Base-by-base conservation (phyloP, 768 basidiomycete species). In the Panaeolus papilionaceus region DNA sequence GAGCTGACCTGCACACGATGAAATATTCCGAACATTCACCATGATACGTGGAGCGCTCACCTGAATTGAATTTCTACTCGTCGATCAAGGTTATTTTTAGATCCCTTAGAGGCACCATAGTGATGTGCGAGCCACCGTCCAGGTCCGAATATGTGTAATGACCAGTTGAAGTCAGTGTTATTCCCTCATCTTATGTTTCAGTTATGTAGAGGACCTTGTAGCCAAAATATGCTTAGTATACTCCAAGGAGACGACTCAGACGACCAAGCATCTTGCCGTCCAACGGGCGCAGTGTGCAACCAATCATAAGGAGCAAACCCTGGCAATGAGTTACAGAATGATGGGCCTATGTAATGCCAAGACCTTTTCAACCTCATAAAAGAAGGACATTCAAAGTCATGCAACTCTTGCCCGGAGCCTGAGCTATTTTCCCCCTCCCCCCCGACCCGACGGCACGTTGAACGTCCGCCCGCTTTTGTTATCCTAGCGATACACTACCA, bases 371-470 rank as follows among this genome's bases (percentile, higher is more conserved):
- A 14, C 16, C 54, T 16, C 20, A 58, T 58, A 58, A 58, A 58
- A 58, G 54, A 11, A 58, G 11, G 26, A 58, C 54, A 7, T 58
- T 4, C 4, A 1, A 9, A 33, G 47, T 58, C 54, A 58, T 58
- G 54, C 9, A 58, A 58, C 54, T 33, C 54, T 58, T 58, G 54
- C 54, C 54, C 54, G 54, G 54, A 58, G 54, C 54, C 54, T 58
- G 54, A 58, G 54, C 54, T 14, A 58, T 58, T 10, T 9, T 7
- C 49, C 28, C 33, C 54, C 54, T 1, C 16, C 14, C 54, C 28
- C 14, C 10, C 16, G n/a, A n/a, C 54, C 14, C 54, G 54, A 58
- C 54, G 54, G 54, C 54, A 58, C 54, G 54, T 58, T 58, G 54
- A 58, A 58, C 54, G 54, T 58, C 54, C 54, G 54, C 28, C 16